phyloP scores from a whole-genome alignment of 148 eudicot species.

The Drosera capensis region DNA sequence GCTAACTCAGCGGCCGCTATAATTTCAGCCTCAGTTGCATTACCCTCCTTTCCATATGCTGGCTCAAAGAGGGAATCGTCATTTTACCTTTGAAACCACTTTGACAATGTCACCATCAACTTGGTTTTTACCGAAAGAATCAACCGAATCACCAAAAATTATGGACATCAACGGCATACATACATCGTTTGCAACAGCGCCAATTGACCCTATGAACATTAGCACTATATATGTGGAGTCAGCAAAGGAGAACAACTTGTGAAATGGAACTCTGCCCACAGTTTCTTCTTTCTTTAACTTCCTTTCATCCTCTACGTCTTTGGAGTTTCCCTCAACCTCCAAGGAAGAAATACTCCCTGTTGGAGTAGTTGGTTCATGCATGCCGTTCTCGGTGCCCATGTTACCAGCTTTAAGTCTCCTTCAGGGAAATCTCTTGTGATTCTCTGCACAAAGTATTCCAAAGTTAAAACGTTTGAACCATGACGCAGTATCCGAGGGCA shows the following conservation, averaged over 20 bases:
- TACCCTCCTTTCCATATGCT: conserved; percentile 57
- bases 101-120: not conserved
- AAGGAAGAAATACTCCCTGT: not conserved
- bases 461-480: no score
- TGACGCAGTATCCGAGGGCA: no score
- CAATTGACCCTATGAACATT: conserved; percentile 12
- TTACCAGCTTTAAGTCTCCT: no score
- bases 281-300: not conserved
- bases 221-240: conserved; percentile 9
- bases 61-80: no score
- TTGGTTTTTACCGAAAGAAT: conserved; percentile 14
- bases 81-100: not conserved
- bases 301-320: not conserved
- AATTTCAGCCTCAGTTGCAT: conserved; percentile 47
- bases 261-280: conserved; percentile 7
- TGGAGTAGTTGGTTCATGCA: not conserved
- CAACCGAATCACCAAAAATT: conserved; percentile 11
- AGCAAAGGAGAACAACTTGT: conserved; percentile 15
- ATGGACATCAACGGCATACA: conserved; percentile 16
- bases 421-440: no score
- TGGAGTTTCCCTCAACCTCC: not conserved
- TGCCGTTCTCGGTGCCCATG: not conserved
- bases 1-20: conserved; percentile 47
- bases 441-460: no score
- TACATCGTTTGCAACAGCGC: conserved; percentile 12